These are phyloP conservation scores for Aspergillus hancockii DNA, from an alignment of 495 filamentous ascomycete species.

Conservation along the genomic window DNA sequence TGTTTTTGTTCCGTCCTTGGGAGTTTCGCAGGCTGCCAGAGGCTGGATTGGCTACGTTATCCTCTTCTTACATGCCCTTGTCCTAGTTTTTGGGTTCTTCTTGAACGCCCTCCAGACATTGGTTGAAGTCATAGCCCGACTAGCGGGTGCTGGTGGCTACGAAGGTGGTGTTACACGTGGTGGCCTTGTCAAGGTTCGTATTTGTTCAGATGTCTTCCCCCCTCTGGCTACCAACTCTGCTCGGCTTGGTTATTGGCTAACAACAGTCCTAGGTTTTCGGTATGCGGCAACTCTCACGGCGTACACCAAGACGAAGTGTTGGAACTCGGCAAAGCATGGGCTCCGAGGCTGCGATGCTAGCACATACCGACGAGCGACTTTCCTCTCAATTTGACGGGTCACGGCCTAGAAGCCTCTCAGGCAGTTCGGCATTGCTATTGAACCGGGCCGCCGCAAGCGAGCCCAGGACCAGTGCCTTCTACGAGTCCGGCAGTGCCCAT, in stretches of 20 bases:
- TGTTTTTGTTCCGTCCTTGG: conserved; percentile 80
- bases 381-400: conserved; percentile 66
- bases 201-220: not conserved
- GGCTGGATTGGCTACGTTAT: conserved; percentile 97
- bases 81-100: conserved; percentile 91
- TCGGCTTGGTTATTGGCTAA: conserved; percentile 9
- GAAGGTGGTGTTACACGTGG: conserved; percentile 75
- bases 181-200: conserved; percentile 75
- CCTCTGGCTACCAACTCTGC: not conserved
- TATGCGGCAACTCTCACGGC: conserved; percentile 85
- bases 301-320: conserved; percentile 61
- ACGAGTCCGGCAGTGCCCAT: conserved; percentile 49
- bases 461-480: conserved; percentile 43
- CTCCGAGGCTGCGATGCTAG: conserved; percentile 78
- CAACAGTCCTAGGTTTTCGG: conserved; percentile 67
- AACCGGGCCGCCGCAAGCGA: conserved; percentile 54
- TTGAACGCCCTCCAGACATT: conserved; percentile 88
- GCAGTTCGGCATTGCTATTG: conserved; percentile 75
- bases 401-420: conserved; percentile 77
- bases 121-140: conserved; percentile 79
- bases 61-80: conserved; percentile 79
- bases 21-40: conserved; percentile 72
- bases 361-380: conserved; percentile 61
- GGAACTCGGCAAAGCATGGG: conserved; percentile 72
- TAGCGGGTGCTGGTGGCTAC: conserved; percentile 77